Percentiles rank a stretch among this genome's conserved stretches.
Evolutionary conservation across 768 basidiomycete species (phyloP).

Genomic region (Lepiota venenata): DNA sequence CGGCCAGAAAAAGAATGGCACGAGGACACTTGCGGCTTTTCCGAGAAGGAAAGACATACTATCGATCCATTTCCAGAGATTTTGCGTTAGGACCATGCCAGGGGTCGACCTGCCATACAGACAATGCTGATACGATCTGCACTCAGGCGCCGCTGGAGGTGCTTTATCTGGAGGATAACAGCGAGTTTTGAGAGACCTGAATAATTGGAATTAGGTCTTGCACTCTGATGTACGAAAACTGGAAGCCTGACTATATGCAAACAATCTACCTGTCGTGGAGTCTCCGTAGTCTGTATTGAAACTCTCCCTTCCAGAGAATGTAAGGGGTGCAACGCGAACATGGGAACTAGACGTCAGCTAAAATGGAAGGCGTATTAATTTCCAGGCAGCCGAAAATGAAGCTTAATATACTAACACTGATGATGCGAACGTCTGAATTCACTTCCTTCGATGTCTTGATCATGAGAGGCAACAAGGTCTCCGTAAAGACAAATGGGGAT

Average conservation of each 20-base stretch:
- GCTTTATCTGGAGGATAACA: slow-evolving; percentile 42
- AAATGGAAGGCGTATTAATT: background rate
- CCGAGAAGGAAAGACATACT: slow-evolving; percentile 9
- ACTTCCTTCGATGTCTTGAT: slow-evolving; percentile 43
- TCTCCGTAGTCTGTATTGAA: slow-evolving; percentile 32
- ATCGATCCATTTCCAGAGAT: slow-evolving; percentile 8
- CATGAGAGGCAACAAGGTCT: slow-evolving; percentile 50
- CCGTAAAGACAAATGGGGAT: slow-evolving; percentile 54
- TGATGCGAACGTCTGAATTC: slow-evolving; percentile 55
- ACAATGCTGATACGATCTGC: slow-evolving; percentile 30
- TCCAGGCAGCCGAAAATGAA: background rate
- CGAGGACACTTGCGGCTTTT: slow-evolving; percentile 8
- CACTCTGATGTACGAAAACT: background rate
- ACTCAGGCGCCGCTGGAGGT: slow-evolving; percentile 46
- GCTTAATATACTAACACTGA: slow-evolving; percentile 39
- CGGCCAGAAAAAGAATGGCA: slow-evolving; percentile 14
- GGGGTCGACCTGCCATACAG: slow-evolving; percentile 38
- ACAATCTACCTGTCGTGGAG: slow-evolving; percentile 16
- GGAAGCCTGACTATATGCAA: slow-evolving; percentile 28
- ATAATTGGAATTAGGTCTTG: background rate
- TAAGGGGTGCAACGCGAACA: slow-evolving; percentile 14
- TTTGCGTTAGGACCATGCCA: slow-evolving; percentile 31
- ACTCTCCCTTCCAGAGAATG: slow-evolving; percentile 29
- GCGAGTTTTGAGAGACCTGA: slow-evolving; percentile 49
- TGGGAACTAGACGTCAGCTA: slow-evolving; percentile 32